phyloP scores from a whole-genome alignment of 192 early-diverging fungal species.

The Coemansia sp. region DNA sequence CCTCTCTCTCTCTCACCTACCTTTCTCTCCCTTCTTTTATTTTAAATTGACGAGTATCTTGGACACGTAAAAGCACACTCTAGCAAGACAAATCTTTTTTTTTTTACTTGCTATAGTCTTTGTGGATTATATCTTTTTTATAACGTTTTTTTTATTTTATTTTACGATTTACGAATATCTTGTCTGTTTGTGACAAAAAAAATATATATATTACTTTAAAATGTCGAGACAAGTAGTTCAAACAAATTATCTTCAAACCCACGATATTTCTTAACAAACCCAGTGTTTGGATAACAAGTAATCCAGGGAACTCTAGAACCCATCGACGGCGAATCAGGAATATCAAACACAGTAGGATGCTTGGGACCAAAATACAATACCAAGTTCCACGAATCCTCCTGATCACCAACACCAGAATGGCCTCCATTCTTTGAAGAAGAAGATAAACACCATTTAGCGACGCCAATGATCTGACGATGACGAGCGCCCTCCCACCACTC shows the following conservation, averaged over 20 bases:
- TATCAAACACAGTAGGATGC: slow-evolving; percentile 36
- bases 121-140: background rate
- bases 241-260: slow-evolving; percentile 37
- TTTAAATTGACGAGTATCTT: slow-evolving; percentile 10
- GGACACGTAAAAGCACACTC: background rate
- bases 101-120: background rate
- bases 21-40: background rate
- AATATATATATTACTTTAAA: slow-evolving; percentile 6
- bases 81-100: background rate
- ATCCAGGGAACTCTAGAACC: slow-evolving; percentile 29
- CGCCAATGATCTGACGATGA: slow-evolving; percentile 46
- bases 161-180: background rate
- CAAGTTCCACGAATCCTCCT: slow-evolving; percentile 20
- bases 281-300: slow-evolving; percentile 23
- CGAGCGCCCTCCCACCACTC: slow-evolving; percentile 44
- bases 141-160: background rate
- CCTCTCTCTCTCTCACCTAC: background rate
- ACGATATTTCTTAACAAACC: background rate
- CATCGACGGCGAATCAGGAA: background rate
- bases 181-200: slow-evolving; percentile 8
- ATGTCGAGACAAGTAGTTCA: slow-evolving; percentile 17
- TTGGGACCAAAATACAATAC: slow-evolving; percentile 47
- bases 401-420: background rate
- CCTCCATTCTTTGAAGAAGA: background rate
- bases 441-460: slow-evolving; percentile 28